Evolutionary conservation across 768 basidiomycete genomes (phyloP), one percentile per base, ranked within the genome.

Genomic region (Amanita subjunquillea): DNA sequence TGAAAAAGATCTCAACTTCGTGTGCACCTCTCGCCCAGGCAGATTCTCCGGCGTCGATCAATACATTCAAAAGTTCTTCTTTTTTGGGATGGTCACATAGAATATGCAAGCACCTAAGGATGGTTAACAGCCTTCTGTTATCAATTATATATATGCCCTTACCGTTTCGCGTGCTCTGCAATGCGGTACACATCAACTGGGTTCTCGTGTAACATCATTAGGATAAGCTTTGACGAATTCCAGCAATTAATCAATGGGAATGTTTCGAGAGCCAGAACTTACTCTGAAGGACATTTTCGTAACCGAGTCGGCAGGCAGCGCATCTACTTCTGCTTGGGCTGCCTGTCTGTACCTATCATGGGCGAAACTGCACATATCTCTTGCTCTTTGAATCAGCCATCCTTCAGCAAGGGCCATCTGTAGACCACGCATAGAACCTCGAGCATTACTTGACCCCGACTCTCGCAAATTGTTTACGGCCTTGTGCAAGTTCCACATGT

Each of bases 261-360:
- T 20, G 47, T 40, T n/a, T 23, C 37, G 13, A 6, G 43, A 36
- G 32, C 41, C 47, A 37, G 22, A 9, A 61, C 73, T 29, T 60
- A 84, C 84, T 63, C 79, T 75, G 56, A 85, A 77, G 12, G 81
- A 82, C 84, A 87, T 87, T 61, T 79, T 83, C 22, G 82, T 74
- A 42, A 78, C 67, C 1, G 69, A 63, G 13, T 75, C 74, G 48
- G 67, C 64, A 0, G 82, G 69, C 10, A 85, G 69, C 3, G 62
- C 64, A 38, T 74, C 71, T 0, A 73, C 78, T 62, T 85, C 82
- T 3, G 74, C 75, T 57, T 82, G 77, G 7, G 81, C 83, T 8
- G 85, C 85, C 63, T 85, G 84, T 7, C 84, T 75, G 65, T 85
- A 88, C 42, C 84, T 72, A 60, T 87, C 85, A 63, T 88, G 85